Base-by-base conservation (phyloP, 768 basidiomycete species). In the Rhodotorula graminis region DNA sequence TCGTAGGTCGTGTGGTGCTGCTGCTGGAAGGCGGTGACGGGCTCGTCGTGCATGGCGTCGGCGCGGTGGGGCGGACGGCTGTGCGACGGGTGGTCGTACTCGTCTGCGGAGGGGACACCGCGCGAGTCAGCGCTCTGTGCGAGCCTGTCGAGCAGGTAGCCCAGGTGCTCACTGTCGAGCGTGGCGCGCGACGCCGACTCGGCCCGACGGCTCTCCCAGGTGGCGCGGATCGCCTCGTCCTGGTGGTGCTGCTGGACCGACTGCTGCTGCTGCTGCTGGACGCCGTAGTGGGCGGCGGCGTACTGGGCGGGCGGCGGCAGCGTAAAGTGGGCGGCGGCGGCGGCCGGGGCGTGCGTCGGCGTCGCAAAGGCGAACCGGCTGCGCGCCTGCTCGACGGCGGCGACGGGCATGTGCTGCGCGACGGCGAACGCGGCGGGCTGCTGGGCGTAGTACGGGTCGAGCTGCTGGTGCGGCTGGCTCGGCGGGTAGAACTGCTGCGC, bases 321-420 rank as follows among this genome's bases (percentile, higher is more conserved):
- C 18, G 58, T 56, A 59, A 68, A 72, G 47, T 49, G 61, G n/a
- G 29, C 55, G n/a, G n/a, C 52, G n/a, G n/a, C 52, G 62, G 52
- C 49, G 46, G 53, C 56, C 16, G 62, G 71, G 44, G 49, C 50
- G 27, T 37, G 50, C 16, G 59, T 42, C 56, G 49, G n/a, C 25
- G 66, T 52, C 42, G 71, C 71, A 59, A 72, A 72, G 33, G 71
- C 66, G 53, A 72, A 72, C 49, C 71, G 71, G 55, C 71, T 72
- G 47, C 71, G 66, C 29, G 63, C 63, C 47, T 72, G 63, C n/a
- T 60, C 71, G 56, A 67, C 23, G 23, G 50, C 27, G 58, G 53
- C 64, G 21, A 44, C 49, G 27, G 61, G 66, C 25, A 52, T 44
- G 5, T 50, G 27, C 31, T 29, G 46, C 25, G 29, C 44, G 19